A percentile compares a stretch with the other conserved stretches of the same genome.
phyloP scores from a whole-genome alignment of 352 stramenopile species.

The Globisporangium megalacanthum region DNA sequence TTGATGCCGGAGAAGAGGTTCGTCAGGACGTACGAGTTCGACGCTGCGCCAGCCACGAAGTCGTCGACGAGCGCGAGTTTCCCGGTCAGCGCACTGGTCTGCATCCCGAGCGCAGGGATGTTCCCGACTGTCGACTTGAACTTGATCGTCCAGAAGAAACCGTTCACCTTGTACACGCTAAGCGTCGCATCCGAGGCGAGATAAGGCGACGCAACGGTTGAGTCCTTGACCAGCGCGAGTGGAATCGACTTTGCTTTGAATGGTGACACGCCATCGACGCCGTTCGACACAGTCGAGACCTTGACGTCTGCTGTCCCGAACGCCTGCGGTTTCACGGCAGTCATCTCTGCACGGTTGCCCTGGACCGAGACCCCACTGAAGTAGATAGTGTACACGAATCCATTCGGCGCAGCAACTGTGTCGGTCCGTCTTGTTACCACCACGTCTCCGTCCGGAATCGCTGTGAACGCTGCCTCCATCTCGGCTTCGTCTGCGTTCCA shows the following conservation, averaged over 20 bases:
- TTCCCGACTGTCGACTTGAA: slow-evolving; percentile 78
- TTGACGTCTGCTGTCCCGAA: slow-evolving; percentile 31
- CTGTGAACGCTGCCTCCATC: slow-evolving; percentile 31
- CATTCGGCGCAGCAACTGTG: slow-evolving; percentile 32
- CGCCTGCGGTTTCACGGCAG: slow-evolving; percentile 7
- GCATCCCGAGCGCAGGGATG: slow-evolving; percentile 31
- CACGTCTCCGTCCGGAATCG: slow-evolving; percentile 26
- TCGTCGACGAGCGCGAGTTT: slow-evolving; percentile 34
- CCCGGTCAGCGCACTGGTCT: slow-evolving; percentile 18
- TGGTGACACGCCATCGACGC: slow-evolving; percentile 20
- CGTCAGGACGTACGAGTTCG: slow-evolving; percentile 35
- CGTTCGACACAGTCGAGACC: slow-evolving; percentile 25
- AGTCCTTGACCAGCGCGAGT: slow-evolving; percentile 27
- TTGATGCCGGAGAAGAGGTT: slow-evolving; percentile 56
- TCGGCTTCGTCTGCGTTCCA: slow-evolving; percentile 54
- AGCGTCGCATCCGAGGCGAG: slow-evolving; percentile 27
- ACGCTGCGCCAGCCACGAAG: slow-evolving; percentile 30
- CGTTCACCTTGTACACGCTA: slow-evolving; percentile 71
- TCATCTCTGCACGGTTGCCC: slow-evolving; percentile 30
- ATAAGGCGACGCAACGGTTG: slow-evolving; percentile 25
- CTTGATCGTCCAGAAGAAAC: slow-evolving; percentile 75
- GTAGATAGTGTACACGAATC: slow-evolving; percentile 74
- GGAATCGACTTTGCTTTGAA: slow-evolving; percentile 46
- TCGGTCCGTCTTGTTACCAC: slow-evolving; percentile 48
- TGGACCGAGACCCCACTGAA: slow-evolving; percentile 43